Conservation (phyloP, 2,329 filamentous ascomycete species). For the Thielaviopsis cerberus region DNA sequence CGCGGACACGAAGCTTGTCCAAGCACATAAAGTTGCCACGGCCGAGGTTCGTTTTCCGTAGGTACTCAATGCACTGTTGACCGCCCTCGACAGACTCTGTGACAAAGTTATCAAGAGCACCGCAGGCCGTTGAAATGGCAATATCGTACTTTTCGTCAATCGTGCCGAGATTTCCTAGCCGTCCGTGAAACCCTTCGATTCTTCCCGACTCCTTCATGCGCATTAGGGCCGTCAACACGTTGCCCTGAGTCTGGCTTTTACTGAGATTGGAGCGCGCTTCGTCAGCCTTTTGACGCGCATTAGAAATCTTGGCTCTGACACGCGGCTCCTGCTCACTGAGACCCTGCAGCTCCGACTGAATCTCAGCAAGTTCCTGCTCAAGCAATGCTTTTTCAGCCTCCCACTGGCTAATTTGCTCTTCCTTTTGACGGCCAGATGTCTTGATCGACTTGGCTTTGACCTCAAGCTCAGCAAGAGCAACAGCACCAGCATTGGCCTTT, state of each 20-base stretch:
- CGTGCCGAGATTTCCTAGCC: constrained; percentile 79
- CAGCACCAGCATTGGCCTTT: constrained; percentile 69
- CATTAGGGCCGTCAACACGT: constrained; percentile 81
- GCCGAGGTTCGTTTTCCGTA: constrained; percentile 91
- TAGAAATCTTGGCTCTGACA: constrained; percentile 68
- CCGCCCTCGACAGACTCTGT: constrained; percentile 90
- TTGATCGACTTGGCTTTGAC: constrained; percentile 59
- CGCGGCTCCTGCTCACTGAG: constrained; percentile 63
- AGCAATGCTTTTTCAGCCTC: constrained; percentile 53
- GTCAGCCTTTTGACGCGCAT: constrained; percentile 81
- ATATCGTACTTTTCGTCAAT: constrained; percentile 92
- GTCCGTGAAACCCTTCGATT: constrained; percentile 91
- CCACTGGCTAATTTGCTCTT: constrained; percentile 55
- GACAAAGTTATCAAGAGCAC: constrained; percentile 83
- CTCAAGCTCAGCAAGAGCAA: constrained; percentile 67
- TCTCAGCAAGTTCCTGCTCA: constrained; percentile 53
- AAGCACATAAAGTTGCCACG: constrained; percentile 94
- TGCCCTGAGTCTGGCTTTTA: constrained; percentile 79
- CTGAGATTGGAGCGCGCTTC: constrained; percentile 83
- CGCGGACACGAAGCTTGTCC: constrained; percentile 63
- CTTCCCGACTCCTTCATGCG: constrained; percentile 87
- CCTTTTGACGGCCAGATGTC: constrained; percentile 51
- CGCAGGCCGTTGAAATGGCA: constrained; percentile 93
- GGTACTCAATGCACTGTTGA: constrained; percentile 93
- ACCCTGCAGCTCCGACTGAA: constrained; percentile 54